Evolutionary conservation across 352 stramenopile genomes (phyloP), one percentile per base, ranked within the genome.

Genomic region (Blastocystis sp.): DNA sequence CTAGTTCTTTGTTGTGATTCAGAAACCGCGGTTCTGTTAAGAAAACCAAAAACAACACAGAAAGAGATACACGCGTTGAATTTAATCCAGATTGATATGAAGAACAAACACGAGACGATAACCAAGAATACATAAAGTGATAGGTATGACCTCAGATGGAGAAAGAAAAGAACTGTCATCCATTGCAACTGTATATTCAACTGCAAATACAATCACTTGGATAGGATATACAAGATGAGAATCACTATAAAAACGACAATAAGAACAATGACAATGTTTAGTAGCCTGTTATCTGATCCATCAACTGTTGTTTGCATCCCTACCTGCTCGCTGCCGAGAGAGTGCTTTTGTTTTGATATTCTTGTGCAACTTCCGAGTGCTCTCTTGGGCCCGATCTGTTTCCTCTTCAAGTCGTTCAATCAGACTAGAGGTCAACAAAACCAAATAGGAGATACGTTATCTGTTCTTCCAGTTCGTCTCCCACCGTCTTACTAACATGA

Each of bases 401-500:
- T 59, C 49, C 16, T 80, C 69, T 52, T 80, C 69, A 21, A 80
- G 51, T 43, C 39, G 32, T n/a, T 80, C 37, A 39, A 80, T 80
- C 21, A 80, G 43, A 27, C 69, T 80, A 63, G 7, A 12, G 4
- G 16, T 39, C 42, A 59, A 12, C 24, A 27, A 1, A 63, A 21
- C 4, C 32, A n/a, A n/a, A 59, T 37, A 19, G 12, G 46, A 14
- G 11, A 9, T 37, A 80, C 69, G 69, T 80, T 27, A 80, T 80
- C 49, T 80, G 69, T 37, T 80, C 69, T 63, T 80, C 69, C 43
- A 80, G 24, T n/a, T 59, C 49, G 37, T 80, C 69, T 59, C 69
- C 69, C 0, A 80, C 69, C 14, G 69, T 49, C 61, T 80, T 80
- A 27, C 69, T 80, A 54, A 63, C 49, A 54, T 80, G 4, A 39